Percentiles rank a stretch among this genome's conserved stretches.
These are phyloP conservation scores for Epichloe scottii DNA, from an alignment of 2,329 filamentous ascomycete genomes.

Conservation along the genomic window DNA sequence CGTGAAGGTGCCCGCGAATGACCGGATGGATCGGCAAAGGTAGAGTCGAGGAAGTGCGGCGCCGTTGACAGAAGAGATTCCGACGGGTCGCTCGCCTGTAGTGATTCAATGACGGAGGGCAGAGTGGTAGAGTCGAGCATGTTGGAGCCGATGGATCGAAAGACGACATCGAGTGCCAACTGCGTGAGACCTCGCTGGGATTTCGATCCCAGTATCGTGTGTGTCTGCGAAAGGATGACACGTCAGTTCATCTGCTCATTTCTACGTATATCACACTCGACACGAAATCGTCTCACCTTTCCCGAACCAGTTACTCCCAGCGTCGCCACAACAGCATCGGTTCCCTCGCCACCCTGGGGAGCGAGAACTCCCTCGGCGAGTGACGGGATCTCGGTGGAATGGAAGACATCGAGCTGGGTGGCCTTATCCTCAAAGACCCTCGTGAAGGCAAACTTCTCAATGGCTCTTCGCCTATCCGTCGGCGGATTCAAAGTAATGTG, in stretches of 20 bases:
- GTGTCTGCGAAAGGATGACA: constrained; percentile 46
- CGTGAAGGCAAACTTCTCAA: constrained; percentile 92
- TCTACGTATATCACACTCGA: too few species aligned
- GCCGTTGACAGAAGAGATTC: constrained; percentile 70
- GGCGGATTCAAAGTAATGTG: constrained; percentile 71
- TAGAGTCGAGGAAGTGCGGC: constrained; percentile 62
- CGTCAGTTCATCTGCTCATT: too few species aligned
- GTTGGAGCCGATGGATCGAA: constrained; percentile 63
- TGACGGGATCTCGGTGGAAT: constrained; percentile 60
- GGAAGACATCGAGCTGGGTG: constrained; percentile 75
- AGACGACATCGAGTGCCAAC: constrained; percentile 80
- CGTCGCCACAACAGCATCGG: constrained; percentile 83
- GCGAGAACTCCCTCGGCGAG: constrained; percentile 74
- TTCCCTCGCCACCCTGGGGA: constrained; percentile 58
- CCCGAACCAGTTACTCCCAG: constrained; percentile 90
- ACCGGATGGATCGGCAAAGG: constrained; percentile 53
- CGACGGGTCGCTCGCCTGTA: constrained; percentile 65
- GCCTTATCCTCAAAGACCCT: constrained; percentile 82
- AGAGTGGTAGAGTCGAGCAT: constrained; percentile 51
- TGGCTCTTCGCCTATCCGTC: constrained; percentile 71
- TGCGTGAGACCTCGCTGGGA: constrained; percentile 83
- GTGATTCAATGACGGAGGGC: constrained; percentile 55
- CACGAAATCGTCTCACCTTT: constrained; percentile 48
- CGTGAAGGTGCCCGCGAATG: constrained; percentile 49
- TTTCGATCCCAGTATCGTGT: constrained; percentile 86